Evolutionary conservation across 192 early-diverging fungal genomes (phyloP), one percentile per base, ranked within the genome.

Genomic region (Linnemannia elongata): DNA sequence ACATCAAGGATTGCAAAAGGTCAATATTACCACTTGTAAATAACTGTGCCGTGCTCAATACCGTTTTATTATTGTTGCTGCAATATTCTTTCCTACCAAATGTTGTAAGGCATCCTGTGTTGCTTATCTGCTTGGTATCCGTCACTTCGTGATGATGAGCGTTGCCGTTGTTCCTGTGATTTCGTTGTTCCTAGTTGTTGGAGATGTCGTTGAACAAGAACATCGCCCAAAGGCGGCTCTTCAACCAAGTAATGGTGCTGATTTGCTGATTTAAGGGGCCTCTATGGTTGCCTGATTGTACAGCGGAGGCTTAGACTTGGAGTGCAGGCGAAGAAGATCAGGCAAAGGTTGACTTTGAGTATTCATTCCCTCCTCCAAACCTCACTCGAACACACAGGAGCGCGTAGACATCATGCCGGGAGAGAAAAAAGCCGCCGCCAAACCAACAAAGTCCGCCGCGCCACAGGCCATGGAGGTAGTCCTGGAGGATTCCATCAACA

Each of bases 401-500:
- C 52, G 22, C 74, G 35, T 13, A 57, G 69, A 35, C 39, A 78
- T 15, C 44, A 87, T 87, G 85, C 85, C 85, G 60, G 84, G 60
- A 77, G 76, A 78, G 63, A 87, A 81, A 47, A 81, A 52, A 69
- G 42, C 73, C n/a, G 38, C 54, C 22, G 35, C 27, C 36, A 83
- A 83, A 30, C 66, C 77, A 36, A 74, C 73, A 72, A 81, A 75
- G 42, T 49, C 75, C 18, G 79, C 83, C n/a, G 69, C 74, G 41
- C 70, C 69, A 42, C 75, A 72, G 9, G 42, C 85, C 66, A 78
- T 78, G 47, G 80, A 81, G 13, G 66, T 76, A 60, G 75, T 87
- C 66, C 42, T 87, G 7, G 85, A 87, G 47, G 79, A 87, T 54
- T 81, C 85, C 39, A 81, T 87, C 68, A 81, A 78, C 54, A 87